Base-by-base conservation (phyloP, 768 basidiomycete species). In the Xerocomus spinulosus region DNA sequence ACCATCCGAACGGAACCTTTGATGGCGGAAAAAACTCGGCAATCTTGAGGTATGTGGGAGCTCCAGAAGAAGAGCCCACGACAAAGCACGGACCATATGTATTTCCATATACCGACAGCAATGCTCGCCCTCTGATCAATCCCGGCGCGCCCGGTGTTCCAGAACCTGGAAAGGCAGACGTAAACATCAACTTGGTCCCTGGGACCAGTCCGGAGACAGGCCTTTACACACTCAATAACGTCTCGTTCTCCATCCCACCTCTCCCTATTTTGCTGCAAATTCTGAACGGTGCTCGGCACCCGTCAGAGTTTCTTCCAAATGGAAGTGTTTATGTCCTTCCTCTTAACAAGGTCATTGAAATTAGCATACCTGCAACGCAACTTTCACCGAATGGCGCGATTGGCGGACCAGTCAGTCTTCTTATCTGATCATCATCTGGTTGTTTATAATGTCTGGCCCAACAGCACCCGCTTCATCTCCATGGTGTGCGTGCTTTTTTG, bases 81-180 rank as follows among this genome's bases (percentile, higher is more conserved):
- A n/a, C n/a, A n/a, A n/a, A n/a, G n/a, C n/a, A n/a, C n/a, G n/a
- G n/a, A n/a, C n/a, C n/a, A n/a, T n/a, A n/a, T n/a, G n/a, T n/a
- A n/a, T n/a, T n/a, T n/a, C n/a, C n/a, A n/a, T n/a, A n/a, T n/a
- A n/a, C n/a, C n/a, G n/a, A n/a, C n/a, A n/a, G n/a, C n/a, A n/a
- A n/a, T n/a, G 5, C 61, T 74, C 46, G 71, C 74, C 28, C 70
- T 7, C 38, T 63, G 15, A 48, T 49, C 20, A 37, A 50, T 18
- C 53, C 54, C 14, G 61, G 61, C 18, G 55, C 54, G 23, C 64
- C 61, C 23, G 61, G 65, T 17, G 36, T 40, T 15, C 50, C 61
- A 9, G 52, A 46, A 7, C 39, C 44, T 3, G 56, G 56, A 5
- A 61, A 55, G 24, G 60, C 65, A 17, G 65, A 65, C 20, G 47